Evolutionary conservation across 805 yeast genomes (phyloP).

Genomic region (Pichia sporocuriosa): DNA sequence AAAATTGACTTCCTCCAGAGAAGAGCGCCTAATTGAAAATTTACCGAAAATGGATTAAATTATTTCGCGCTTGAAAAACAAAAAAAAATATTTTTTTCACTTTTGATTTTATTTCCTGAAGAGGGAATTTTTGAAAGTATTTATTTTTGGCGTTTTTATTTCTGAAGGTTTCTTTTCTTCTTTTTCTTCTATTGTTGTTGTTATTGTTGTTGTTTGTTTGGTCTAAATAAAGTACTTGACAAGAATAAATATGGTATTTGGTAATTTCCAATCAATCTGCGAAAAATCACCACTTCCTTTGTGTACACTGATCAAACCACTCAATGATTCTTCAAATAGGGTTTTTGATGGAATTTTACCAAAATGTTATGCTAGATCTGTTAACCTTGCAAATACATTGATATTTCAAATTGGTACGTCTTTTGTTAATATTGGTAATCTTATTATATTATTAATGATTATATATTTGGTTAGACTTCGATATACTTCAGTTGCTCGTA

Average conservation of each 20-base stretch:
- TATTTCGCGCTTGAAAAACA: constrained; percentile 1
- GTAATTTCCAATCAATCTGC: constrained; percentile 60
- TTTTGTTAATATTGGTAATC: constrained; percentile 71
- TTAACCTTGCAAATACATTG: constrained; percentile 83
- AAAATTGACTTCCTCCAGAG: not conserved
- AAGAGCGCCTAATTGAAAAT: no score
- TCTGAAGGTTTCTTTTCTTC: no score
- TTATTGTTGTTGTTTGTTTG: no score
- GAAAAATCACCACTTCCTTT: constrained; percentile 65
- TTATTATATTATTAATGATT: constrained; percentile 59
- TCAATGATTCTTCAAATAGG: constrained; percentile 23
- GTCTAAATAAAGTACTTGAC: no score
- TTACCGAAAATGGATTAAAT: no score
- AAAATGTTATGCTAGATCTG: constrained; percentile 76
- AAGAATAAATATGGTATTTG: constrained; percentile 48
- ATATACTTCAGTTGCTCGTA: constrained; percentile 91
- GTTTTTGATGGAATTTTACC: constrained; percentile 61
- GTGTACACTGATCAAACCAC: constrained; percentile 65
- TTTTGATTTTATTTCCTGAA: no score
- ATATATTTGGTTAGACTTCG: constrained; percentile 72
- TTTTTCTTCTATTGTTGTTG: no score
- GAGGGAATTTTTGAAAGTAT: no score
- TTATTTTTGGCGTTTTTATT: no score
- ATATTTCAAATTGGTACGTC: constrained; percentile 87
- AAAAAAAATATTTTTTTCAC: no score